Conservation (phyloP, 352 stramenopile species). For the Pythium aphanidermatum region DNA sequence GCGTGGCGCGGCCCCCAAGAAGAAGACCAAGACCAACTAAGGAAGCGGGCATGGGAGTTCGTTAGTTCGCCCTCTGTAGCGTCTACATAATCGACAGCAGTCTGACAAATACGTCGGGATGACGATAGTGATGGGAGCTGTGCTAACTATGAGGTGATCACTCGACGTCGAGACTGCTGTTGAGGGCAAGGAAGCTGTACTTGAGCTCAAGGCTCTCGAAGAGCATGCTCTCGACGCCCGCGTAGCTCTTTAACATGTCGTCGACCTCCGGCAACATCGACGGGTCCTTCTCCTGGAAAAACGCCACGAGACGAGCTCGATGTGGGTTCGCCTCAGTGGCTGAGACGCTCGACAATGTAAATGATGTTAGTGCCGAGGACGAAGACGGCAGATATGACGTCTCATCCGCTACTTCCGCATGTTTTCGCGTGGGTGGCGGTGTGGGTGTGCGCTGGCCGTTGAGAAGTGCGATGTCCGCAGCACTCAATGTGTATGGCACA, state of each 20-base stretch:
- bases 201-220: slow-evolving; percentile 83
- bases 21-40: slow-evolving; percentile 65
- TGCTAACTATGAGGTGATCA: not conserved
- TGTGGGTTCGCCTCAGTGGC: slow-evolving; percentile 27
- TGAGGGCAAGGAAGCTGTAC: slow-evolving; percentile 70
- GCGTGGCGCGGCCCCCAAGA: slow-evolving; percentile 23
- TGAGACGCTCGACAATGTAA: not conserved
- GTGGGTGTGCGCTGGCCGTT: slow-evolving; percentile 36
- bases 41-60: not conserved
- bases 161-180: not conserved
- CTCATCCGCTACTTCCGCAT: no score
- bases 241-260: slow-evolving; percentile 71
- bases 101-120: no score
- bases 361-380: not conserved
- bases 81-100: no score
- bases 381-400: no score
- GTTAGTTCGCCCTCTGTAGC: no score
- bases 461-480: slow-evolving; percentile 63
- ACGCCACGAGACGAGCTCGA: slow-evolving; percentile 42
- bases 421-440: no score
- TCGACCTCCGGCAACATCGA: slow-evolving; percentile 59
- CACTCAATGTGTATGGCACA: slow-evolving; percentile 62
- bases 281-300: slow-evolving; percentile 64
- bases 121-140: no score
- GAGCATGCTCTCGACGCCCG: slow-evolving; percentile 61